These are phyloP conservation scores for Phytophthora ohioensis DNA, from an alignment of 352 stramenopile genomes.

Conservation along the genomic window DNA sequence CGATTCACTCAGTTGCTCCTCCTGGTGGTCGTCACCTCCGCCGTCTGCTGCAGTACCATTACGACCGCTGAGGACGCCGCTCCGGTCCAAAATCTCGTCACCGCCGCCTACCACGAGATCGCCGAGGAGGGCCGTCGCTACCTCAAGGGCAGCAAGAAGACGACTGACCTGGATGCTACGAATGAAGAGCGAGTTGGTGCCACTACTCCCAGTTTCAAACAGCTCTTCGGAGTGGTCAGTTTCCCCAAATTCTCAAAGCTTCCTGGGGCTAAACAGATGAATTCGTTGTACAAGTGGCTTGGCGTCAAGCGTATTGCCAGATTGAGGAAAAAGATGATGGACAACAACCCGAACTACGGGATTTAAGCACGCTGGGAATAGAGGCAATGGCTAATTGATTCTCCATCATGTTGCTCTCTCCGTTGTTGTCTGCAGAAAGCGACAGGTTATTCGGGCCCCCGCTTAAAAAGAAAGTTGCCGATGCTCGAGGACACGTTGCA, in stretches of 20 bases:
- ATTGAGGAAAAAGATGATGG: background rate
- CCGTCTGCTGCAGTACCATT: background rate
- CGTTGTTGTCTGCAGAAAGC: too few relatives aligned
- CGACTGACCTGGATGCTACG: background rate
- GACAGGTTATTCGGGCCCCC: too few relatives aligned
- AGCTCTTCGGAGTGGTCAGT: background rate
- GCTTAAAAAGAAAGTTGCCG: too few relatives aligned
- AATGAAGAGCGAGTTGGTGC: constrained; percentile 12
- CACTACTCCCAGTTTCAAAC: constrained; percentile 4
- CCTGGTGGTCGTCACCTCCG: constrained; percentile 6
- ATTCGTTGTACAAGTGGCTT: background rate
- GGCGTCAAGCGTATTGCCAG: background rate
- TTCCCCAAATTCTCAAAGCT: constrained; percentile 7
- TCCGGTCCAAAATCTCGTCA: background rate
- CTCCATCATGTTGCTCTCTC: too few relatives aligned
- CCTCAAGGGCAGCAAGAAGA: constrained; percentile 11
- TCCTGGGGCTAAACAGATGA: constrained; percentile 9
- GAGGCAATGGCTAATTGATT: background rate
- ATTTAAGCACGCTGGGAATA: background rate
- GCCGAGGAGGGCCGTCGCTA: background rate
- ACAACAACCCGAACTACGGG: background rate
- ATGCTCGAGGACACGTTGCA: too few relatives aligned
- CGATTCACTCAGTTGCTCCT: constrained; percentile 6
- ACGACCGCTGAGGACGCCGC: background rate
- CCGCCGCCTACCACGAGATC: background rate